Conservation (phyloP, 257 asterid genomes). For the Salvia hispanica region DNA sequence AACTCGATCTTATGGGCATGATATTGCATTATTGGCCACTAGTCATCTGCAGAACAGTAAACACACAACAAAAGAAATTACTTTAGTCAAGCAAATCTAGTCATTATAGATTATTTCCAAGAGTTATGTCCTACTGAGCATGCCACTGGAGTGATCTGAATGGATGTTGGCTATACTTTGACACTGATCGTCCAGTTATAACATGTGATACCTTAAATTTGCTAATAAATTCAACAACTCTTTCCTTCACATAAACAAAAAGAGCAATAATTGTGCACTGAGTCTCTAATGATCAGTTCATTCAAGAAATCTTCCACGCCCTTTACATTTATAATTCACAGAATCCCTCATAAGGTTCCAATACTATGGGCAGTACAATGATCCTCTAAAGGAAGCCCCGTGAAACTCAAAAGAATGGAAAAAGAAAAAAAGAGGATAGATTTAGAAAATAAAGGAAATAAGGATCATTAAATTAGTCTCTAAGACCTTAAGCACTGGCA, state of each 20-base stretch:
- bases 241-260: background rate
- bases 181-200: background rate
- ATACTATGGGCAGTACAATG: background rate
- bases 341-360: background rate
- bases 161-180: background rate
- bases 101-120: constrained; percentile 1
- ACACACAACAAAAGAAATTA: background rate
- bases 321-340: constrained; percentile 6
- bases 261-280: background rate
- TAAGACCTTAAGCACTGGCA: constrained; percentile 18
- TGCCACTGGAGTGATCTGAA: background rate
- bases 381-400: constrained; percentile 1
- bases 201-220: constrained; percentile 10
- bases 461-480: background rate
- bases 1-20: background rate
- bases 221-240: background rate
- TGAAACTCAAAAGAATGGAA: background rate
- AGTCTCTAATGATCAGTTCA: constrained; percentile 12
- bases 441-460: background rate
- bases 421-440: constrained; percentile 3
- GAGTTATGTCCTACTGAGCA: background rate
- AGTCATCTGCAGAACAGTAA: background rate
- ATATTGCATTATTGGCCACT: background rate
- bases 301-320: constrained; percentile 1
- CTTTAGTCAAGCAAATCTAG: background rate